Percentiles rank a stretch among this genome's conserved stretches.
Conservation (phyloP, 2,329 filamentous ascomycete genomes). For the Xylaria sp. region DNA sequence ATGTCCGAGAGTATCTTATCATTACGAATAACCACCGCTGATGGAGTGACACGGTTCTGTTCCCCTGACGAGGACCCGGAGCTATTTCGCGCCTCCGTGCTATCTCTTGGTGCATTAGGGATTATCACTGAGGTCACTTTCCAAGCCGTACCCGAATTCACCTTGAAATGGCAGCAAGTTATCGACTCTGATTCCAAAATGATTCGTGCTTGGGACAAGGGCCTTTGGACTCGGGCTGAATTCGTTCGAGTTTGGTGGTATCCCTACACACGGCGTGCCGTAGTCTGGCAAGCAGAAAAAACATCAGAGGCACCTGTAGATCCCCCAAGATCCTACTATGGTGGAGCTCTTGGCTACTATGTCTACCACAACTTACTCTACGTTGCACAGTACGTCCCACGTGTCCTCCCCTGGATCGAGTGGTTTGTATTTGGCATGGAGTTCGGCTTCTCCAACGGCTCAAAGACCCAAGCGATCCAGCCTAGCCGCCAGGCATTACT, state of each 20-base stretch:
- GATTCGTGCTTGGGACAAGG: slow-evolving; percentile 74
- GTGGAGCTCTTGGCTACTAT: slow-evolving; percentile 82
- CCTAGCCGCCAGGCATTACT: slow-evolving; percentile 82
- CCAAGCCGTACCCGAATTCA: slow-evolving; percentile 80
- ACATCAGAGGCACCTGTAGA: slow-evolving; percentile 69
- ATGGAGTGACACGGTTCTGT: slow-evolving; percentile 79
- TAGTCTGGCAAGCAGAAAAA: slow-evolving; percentile 89
- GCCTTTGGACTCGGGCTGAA: slow-evolving; percentile 84
- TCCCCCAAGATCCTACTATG: slow-evolving; percentile 80
- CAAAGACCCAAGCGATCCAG: slow-evolving; percentile 78
- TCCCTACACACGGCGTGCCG: slow-evolving; percentile 86
- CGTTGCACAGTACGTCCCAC: slow-evolving; percentile 79
- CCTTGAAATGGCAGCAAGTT: slow-evolving; percentile 87
- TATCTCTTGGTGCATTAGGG: slow-evolving; percentile 89
- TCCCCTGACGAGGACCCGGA: slow-evolving; percentile 74
- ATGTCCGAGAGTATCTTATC: slow-evolving; percentile 80
- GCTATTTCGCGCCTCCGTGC: slow-evolving; percentile 86
- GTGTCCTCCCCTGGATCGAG: slow-evolving; percentile 86
- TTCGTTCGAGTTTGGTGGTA: slow-evolving; percentile 98
- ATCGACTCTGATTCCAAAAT: slow-evolving; percentile 76
- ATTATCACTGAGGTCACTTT: slow-evolving; percentile 92
- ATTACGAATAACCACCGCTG: slow-evolving; percentile 82
- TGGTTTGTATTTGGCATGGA: slow-evolving; percentile 99
- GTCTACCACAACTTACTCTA: slow-evolving; percentile 93
- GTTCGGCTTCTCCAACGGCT: slow-evolving; percentile 84